Base-by-base conservation (phyloP, 495 filamentous ascomycete genomes). In the Cercophora scortea region DNA sequence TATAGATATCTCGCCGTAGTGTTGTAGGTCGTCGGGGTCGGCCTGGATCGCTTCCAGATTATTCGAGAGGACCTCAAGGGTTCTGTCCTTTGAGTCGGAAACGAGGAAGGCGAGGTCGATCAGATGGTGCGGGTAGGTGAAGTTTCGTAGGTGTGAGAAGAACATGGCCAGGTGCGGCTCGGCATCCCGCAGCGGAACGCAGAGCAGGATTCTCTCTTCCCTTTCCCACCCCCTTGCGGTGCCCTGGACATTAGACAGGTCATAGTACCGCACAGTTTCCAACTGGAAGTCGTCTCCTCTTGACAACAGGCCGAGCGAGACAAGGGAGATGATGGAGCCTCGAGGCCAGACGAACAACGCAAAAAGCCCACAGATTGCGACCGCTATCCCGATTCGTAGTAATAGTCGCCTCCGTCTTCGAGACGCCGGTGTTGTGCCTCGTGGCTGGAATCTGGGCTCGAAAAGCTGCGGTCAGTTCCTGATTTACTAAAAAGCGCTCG, bases 31-130 rank as follows among this genome's bases (percentile, higher is more conserved):
- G 58, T 96, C 87, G 32, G 79, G 67, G 49, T 89, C 79, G 33
- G 80, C 83, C 65, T 97, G 94, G n/a, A 96, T 72, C 33, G 86
- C 85, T 47, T 83, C 78, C 40, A 97, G 76, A 59, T 86, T 81
- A 47, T 84, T 70, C 16, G 82, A 77, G 41, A 99, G 77, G 49
- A 90, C 77, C 8, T 74, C 68, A n/a, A 96, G 71, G 2, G 94
- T 99, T 36, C 82, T 77, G 65, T 99, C 94, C 61, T 93, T 95
- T 11, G 93, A 97, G 67, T 99, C 94, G 45, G 94, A 96, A 15
- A 99, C 94, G 45, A 99, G 73, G 63, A 99, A 99, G 4, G 93
- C 94, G 16, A 99, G 75, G 61, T 99, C 94, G 62, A 99, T 90
- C 42, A 97, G 78, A 62, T 94, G 85, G 64, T 99, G 94, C 0